Base-by-base conservation (phyloP, 176 grass and related monocot species). In the Saccharum officinarum region DNA sequence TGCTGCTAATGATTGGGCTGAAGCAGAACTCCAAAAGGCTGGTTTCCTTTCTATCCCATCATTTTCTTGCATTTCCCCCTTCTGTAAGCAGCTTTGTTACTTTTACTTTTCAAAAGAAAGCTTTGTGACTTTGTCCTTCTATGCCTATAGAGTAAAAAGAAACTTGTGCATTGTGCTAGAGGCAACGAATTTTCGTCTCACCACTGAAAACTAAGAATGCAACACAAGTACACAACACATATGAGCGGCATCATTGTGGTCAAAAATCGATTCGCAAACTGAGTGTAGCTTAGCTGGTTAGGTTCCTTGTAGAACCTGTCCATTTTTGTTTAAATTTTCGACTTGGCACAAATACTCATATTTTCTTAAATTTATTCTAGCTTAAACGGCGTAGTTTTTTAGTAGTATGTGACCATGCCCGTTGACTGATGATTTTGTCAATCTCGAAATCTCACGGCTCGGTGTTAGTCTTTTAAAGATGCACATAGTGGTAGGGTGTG, bases 1-100 rank as follows among this genome's bases (percentile, higher is more conserved):
- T 72, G 68, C n/a, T 46, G 25, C 36, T 80, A 89, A 84, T 74
- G 60, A 75, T 75, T 75, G 69, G 46, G 3, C 13, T 55, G 46
- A 63, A 63, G 2, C 60, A 12, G 10, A 70, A 57, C 45, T 66
- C 37, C 10, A 36, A 84, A 79, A 88, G 57, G 81, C 46, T 28
- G 69, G 12, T 7, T 33, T 54, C 44, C 47, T 66, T 73, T n/a
- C 15, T 18, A 55, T 6, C 57, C 17, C 62, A 31, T 23, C 20
- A 26, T 41, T 31, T 38, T 47, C 40, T 73, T 8, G 23, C 69
- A 45, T 9, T 26, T 8, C 3, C 1, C 10, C 45, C n/a, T 18
- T 23, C 11, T 69, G 36, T 49, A 69, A 17, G 33, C 22, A 34
- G 16, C 34, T 67, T 34, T 72, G 28, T 83, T 11, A 14, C 9